Evolutionary conservation across 2,329 filamentous ascomycete species (phyloP).

Genomic region (Microascus cirrosus): DNA sequence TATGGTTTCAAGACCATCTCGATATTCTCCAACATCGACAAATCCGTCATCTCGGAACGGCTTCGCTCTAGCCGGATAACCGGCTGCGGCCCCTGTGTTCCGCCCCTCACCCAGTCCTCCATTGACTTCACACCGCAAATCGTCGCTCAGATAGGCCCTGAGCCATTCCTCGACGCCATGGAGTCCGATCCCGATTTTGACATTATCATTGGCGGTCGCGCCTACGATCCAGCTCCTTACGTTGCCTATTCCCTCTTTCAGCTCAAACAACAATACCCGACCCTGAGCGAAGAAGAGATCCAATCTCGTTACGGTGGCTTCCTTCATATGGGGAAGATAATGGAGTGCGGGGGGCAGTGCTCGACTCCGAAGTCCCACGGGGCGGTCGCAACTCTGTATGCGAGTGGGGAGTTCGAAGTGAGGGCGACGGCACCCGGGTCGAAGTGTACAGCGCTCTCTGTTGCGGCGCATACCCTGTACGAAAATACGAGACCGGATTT

Average conservation of each 20-base stretch:
- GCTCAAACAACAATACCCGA: slow-evolving; percentile 2
- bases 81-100: slow-evolving; percentile 28
- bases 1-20: slow-evolving; percentile 20
- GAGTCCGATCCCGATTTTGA: slow-evolving; percentile 26
- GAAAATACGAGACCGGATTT: slow-evolving; percentile 42
- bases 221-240: slow-evolving; percentile 28
- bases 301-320: slow-evolving; percentile 19
- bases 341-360: slow-evolving; percentile 40
- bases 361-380: slow-evolving; percentile 32
- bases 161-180: slow-evolving; percentile 31
- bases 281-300: background rate
- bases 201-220: slow-evolving; percentile 33
- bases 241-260: slow-evolving; percentile 19
- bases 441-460: slow-evolving; percentile 32
- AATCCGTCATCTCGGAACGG: slow-evolving; percentile 16
- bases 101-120: slow-evolving; percentile 19
- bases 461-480: slow-evolving; percentile 42
- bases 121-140: slow-evolving; percentile 24
- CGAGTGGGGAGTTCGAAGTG: slow-evolving; percentile 32
- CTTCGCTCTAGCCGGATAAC: slow-evolving; percentile 17
- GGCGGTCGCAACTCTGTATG: slow-evolving; percentile 26
- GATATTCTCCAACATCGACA: slow-evolving; percentile 26
- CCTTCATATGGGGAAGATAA: slow-evolving; percentile 41
- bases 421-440: slow-evolving; percentile 23
- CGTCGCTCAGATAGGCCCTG: slow-evolving; percentile 33